Base-by-base conservation (phyloP, 805 yeast species). In the Lachancea dasiensis region DNA sequence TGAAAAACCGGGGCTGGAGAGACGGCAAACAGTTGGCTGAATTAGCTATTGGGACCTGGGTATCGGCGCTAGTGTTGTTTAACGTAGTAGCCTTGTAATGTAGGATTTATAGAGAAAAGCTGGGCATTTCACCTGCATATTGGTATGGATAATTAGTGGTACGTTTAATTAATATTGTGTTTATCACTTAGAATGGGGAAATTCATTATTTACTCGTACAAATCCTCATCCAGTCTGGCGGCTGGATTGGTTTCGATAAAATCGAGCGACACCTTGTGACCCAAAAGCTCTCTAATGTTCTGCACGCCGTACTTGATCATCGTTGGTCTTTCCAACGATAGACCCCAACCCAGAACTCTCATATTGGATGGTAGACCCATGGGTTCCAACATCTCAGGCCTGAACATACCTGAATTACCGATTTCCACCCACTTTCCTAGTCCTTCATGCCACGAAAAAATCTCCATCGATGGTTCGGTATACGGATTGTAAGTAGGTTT, bases 401-500 rank as follows among this genome's bases (percentile, higher is more conserved):
- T 81, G 75, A 92, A 92, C 95, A 92, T 83, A 64, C 99, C 99
- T 14, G 97, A 87, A 73, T 92, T 92, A 64, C 99, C 99, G 56
- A 92, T 90, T 72, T 92, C 99, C 46, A 92, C 98, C 98, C 98
- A 94, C 64, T 86, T 92, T 52, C 74, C 80, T 54, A 92, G 74
- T 35, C 96, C 96, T 52, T 78, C 80, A 67, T 92, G 99, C 83
- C 86, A 92, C 34, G 97, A 92, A 64, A 82, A 92, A 50, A 92
- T 92, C 70, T 92, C 99, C 77, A 92, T 76, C 6, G 95, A 85
- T 41, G 99, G 99, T 68, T 92, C 99, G 41, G 99, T 92, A 75
- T 92, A 92, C 43, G 99, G 99, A 67, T 92, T 92, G 69, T 92
- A 92, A 27, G 99, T 94, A 48, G 99, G 96, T 70, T 92, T 92